A percentile compares a stretch with the other conserved stretches of the same genome.
Conservation (phyloP, 2,329 filamentous ascomycete species). For the Penicillium freii region DNA sequence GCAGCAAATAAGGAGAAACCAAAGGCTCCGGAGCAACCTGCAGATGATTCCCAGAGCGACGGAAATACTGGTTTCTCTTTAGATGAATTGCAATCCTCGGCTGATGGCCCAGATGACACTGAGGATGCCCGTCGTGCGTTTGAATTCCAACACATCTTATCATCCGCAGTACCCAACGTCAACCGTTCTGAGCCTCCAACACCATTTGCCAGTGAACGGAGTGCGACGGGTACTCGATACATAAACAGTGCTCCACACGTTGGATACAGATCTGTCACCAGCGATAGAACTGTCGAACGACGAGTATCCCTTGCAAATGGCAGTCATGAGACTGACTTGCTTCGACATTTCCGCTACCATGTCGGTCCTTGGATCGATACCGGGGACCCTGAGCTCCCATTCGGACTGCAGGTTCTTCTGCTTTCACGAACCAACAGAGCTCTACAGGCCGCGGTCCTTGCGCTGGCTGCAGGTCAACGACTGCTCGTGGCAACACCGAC, state of each 20-base stretch:
- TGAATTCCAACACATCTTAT: neutral
- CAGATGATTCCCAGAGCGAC: neutral
- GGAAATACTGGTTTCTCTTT: neutral
- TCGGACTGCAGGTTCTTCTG: constrained; percentile 23
- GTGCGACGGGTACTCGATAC: neutral
- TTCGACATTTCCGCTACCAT: constrained; percentile 27
- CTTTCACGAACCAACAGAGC: constrained; percentile 18
- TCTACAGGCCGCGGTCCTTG: constrained; percentile 22
- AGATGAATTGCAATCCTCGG: neutral
- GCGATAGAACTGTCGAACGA: neutral
- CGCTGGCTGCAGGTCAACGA: constrained; percentile 20
- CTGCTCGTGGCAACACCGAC: constrained; percentile 1
- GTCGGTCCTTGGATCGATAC: constrained; percentile 28
- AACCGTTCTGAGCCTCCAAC: neutral
- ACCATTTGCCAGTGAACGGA: neutral
- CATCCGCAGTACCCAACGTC: neutral
- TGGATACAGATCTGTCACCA: neutral
- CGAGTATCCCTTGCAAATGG: constrained; percentile 2
- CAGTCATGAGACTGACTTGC: constrained; percentile 21
- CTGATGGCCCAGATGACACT: neutral
- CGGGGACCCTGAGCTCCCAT: constrained; percentile 23
- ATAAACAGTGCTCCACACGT: constrained; percentile 1
- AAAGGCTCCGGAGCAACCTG: neutral
- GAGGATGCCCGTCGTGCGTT: neutral
- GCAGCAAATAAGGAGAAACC: constrained; percentile 1